These are phyloP conservation scores for Boletus insuetus DNA, from an alignment of 768 basidiomycete species.

Conservation along the genomic window DNA sequence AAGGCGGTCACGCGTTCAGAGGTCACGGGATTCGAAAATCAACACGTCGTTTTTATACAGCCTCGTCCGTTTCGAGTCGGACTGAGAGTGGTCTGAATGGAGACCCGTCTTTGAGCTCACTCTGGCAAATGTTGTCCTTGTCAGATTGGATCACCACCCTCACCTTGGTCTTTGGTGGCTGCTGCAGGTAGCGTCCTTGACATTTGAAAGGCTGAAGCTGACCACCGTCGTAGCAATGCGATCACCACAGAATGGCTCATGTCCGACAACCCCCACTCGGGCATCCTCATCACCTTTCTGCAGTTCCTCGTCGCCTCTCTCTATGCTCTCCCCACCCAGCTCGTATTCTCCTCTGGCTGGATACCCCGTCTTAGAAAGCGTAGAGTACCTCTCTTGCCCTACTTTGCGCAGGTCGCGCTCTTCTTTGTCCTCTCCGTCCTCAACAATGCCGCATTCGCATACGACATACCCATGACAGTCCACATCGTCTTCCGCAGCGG, in stretches of 20 bases:
- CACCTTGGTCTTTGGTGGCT: slow-evolving; percentile 83
- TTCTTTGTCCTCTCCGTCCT: slow-evolving; percentile 78
- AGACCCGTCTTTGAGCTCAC: too few relatives aligned
- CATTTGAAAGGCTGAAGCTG: neutral
- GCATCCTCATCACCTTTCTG: slow-evolving; percentile 82
- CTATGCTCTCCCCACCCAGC: slow-evolving; percentile 65
- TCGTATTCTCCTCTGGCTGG: slow-evolving; percentile 29
- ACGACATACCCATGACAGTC: slow-evolving; percentile 83
- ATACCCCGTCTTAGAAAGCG: slow-evolving; percentile 56
- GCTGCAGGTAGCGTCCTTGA: slow-evolving; percentile 57
- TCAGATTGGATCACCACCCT: slow-evolving; percentile 62
- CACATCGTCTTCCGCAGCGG: slow-evolving; percentile 95
- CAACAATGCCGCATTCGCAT: slow-evolving; percentile 91
- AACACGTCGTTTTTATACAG: too few relatives aligned
- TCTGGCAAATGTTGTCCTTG: too few relatives aligned
- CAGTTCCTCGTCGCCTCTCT: slow-evolving; percentile 81
- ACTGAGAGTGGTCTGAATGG: slow-evolving; percentile 15
- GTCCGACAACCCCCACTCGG: slow-evolving; percentile 62
- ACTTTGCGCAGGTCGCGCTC: slow-evolving; percentile 76
- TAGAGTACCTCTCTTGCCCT: slow-evolving; percentile 67
- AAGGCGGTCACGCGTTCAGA: slow-evolving; percentile 21
- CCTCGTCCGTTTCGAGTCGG: neutral
- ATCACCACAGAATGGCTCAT: slow-evolving; percentile 75
- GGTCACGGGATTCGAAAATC: slow-evolving; percentile 32
- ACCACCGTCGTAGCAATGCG: slow-evolving; percentile 56